Percentiles rank a stretch among this genome's conserved stretches.
These are phyloP conservation scores for Starmerella asiatica DNA, from an alignment of 805 yeast species.

Conservation along the genomic window DNA sequence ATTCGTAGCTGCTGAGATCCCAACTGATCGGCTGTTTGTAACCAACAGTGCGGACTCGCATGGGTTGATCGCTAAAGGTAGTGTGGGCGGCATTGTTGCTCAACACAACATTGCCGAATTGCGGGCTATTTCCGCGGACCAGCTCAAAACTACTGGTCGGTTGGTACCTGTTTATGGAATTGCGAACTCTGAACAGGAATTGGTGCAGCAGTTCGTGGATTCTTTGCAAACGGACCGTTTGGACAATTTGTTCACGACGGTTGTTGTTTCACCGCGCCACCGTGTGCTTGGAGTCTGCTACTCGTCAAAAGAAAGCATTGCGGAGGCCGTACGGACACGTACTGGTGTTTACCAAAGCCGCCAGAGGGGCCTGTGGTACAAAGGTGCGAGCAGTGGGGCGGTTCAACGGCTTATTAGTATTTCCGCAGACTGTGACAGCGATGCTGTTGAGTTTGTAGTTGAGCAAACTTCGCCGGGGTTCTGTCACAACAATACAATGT, in stretches of 20 bases:
- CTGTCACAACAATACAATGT: conserved; percentile 70
- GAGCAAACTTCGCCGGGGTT: conserved; percentile 78
- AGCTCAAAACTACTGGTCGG: conserved; percentile 14
- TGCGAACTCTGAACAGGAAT: conserved; percentile 8
- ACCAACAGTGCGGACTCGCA: conserved; percentile 2
- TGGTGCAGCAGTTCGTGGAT: conserved; percentile 6
- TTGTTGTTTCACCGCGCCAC: conserved; percentile 57
- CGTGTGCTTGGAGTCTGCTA: conserved; percentile 81
- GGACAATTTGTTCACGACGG: conserved; percentile 75
- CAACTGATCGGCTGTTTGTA: conserved; percentile 35
- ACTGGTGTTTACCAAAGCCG: conserved; percentile 93
- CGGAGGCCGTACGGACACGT: conserved; percentile 63
- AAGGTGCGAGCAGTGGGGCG: conserved; percentile 94
- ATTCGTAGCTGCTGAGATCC: conserved; percentile 38
- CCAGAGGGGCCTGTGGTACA: conserved; percentile 81
- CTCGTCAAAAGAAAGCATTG: conserved; percentile 69
- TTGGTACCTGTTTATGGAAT: conserved; percentile 17
- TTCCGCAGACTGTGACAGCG: conserved; percentile 82
- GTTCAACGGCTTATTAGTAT: conserved; percentile 61
- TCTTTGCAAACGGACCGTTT: conserved; percentile 43
- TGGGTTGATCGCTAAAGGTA: conserved; percentile 3
- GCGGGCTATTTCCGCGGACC: conserved; percentile 10
- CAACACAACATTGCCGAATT: conserved; percentile 7
- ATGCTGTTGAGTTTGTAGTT: conserved; percentile 76
- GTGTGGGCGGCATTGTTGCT: conserved; percentile 16